These are phyloP conservation scores for Lolium multiflorum DNA, from an alignment of 176 grass and related monocot genomes.

Conservation along the genomic window DNA sequence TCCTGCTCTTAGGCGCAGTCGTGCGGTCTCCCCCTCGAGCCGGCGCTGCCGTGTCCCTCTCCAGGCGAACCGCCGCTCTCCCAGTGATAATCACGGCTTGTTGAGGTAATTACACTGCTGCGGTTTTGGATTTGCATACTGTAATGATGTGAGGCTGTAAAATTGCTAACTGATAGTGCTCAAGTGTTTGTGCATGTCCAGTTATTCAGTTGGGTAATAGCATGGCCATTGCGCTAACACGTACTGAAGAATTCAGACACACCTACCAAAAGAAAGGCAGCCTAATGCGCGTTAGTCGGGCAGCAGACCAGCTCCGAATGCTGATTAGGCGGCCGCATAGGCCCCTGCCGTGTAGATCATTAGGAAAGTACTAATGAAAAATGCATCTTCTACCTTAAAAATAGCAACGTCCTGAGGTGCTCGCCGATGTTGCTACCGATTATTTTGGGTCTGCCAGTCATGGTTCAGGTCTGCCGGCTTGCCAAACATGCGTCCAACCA, in stretches of 20 bases:
- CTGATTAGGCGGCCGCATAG: no score
- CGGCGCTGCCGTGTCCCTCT: background rate
- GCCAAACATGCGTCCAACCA: background rate
- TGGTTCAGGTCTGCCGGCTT: background rate
- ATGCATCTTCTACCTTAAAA: background rate
- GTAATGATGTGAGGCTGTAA: background rate
- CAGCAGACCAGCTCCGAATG: background rate
- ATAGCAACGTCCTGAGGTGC: background rate
- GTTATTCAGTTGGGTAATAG: no score
- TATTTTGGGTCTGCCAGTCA: background rate
- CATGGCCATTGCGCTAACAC: no score
- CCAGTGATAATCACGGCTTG: background rate
- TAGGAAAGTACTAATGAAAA: no score
- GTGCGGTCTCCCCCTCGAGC: background rate
- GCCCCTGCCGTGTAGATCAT: no score
- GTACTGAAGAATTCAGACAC: no score
- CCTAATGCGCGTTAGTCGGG: background rate
- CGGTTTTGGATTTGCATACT: background rate
- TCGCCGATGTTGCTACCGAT: background rate
- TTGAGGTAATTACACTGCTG: background rate
- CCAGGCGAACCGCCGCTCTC: background rate
- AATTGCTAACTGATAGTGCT: background rate
- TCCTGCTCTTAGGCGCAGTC: background rate
- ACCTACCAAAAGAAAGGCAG: no score
- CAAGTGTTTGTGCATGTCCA: background rate